Base-by-base conservation (phyloP, 148 eudicot genomes). In the Nepenthes mirabilis region DNA sequence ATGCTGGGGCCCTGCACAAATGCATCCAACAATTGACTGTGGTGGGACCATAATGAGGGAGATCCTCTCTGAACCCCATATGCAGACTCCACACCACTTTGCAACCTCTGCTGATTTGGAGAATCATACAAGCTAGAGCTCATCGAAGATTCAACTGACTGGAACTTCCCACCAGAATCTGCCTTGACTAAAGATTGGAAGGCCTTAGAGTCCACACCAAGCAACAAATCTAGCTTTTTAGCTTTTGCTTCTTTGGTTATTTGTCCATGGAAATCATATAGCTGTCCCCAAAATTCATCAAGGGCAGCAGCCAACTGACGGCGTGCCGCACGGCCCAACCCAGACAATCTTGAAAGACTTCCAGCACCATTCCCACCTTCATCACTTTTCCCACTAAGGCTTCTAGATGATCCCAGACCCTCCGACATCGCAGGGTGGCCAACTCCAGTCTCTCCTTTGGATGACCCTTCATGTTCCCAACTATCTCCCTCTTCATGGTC, bases 251-350 rank as follows among this genome's bases (percentile, higher is more conserved):
- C 99, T 62, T 74, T 61, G 34, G 87, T 86, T 52, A 83, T 56
- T 55, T 83, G 85, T 11, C 99, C 99, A 67, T 89, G 97, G 60
- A 86, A 81, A 79, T 93, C 99, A 84, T 80, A 88, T 45, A 93
- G 60, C 67, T 89, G 95, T 43, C 91, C 96, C 99, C 96, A 93
- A 74, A 93, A 93, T 35, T 93, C 99, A 77, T 89, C 96, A 55
- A 93, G 91, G 65, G 74, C 77, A 13, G 74, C 76, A 66, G 96
- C 80, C 61, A 89, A 65, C 55, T 93, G 95, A 34, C 95, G 85
- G 66, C 99, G 80, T 43, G 87, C 89, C 60, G 99, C 95, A 60
- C 96, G 97, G 52, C 87, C 99, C 77, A 85, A 65, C 56, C 99
- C 99, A 32, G 95, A 86, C 50, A 93, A 65, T 76, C 89, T 82